Conservation (phyloP, 2,329 filamentous ascomycete genomes). For the Alternaria gansuensis region DNA sequence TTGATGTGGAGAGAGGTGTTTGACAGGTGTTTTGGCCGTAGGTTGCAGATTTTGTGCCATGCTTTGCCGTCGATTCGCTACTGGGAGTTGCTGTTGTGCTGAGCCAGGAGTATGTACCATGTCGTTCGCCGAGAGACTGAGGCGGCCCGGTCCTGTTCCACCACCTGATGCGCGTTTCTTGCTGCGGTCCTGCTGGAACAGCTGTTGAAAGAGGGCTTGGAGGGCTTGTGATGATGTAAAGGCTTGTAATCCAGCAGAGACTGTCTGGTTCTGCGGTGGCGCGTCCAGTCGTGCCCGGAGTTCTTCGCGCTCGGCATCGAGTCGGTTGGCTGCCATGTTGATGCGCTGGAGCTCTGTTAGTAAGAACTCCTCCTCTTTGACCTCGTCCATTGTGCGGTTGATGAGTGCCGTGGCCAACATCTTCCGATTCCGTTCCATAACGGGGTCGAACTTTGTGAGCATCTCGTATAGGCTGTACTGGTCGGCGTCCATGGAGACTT, state of each 20-base stretch:
- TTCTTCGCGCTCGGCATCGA: constrained; percentile 88
- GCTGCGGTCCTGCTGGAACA: constrained; percentile 83
- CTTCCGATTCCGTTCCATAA: constrained; percentile 81
- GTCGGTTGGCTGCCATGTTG: constrained; percentile 81
- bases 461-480: constrained; percentile 86
- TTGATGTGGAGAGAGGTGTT: constrained; percentile 73
- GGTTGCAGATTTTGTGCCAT: constrained; percentile 47
- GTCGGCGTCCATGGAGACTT: constrained; percentile 75
- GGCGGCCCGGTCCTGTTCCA: constrained; percentile 44
- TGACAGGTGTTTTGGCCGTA: constrained; percentile 52
- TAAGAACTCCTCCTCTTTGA: constrained; percentile 88
- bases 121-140: constrained; percentile 51
- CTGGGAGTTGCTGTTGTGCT: constrained; percentile 39
- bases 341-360: constrained; percentile 93
- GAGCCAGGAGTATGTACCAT: constrained; percentile 50
- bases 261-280: constrained; percentile 65
- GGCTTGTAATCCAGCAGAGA: constrained; percentile 52
- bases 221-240: constrained; percentile 86
- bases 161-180: constrained; percentile 75
- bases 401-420: constrained; percentile 83
- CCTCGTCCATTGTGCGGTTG: constrained; percentile 82
- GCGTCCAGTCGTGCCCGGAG: constrained; percentile 88
- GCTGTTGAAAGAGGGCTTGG: constrained; percentile 79
- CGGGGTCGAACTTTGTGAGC: constrained; percentile 85
- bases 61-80: constrained; percentile 48